Base-by-base conservation (phyloP, 805 yeast species). In the Sugiyamaella floridensis region DNA sequence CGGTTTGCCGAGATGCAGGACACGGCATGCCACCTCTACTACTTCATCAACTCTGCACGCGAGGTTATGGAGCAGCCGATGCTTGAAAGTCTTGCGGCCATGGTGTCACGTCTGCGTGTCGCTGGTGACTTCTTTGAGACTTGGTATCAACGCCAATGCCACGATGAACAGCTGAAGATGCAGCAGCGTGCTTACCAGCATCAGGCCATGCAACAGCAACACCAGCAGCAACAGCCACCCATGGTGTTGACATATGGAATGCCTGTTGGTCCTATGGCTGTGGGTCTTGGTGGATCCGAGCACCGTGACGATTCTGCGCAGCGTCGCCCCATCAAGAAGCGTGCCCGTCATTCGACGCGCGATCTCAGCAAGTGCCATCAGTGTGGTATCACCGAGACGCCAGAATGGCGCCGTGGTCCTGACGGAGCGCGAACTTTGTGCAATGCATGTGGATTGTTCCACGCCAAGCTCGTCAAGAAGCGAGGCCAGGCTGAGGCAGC, bases 371-470 rank as follows among this genome's bases (percentile, higher is more conserved):
- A 52, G 26, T 75, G 79, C 58, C 73, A 71, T 43, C 75, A 77
- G 54, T 82, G 86, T 60, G 75, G 74, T n/a, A 72, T 76, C 4
- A 67, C 63, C 7, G 79, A 78, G 45, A 85, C 95, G 0, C 93
- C 93, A 0, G 93, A 86, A 66, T 86, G 95, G 95, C 71, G 95
- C 51, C 76, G 84, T 45, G 93, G 93, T 0, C 93, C 95, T 1
- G 77, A 78, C 50, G 95, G 93, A 2, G 79, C 81, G 12, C 71
- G 89, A 41, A 83, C 89, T 0, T 68, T 86, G 48, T 86, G 95
- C 68, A 87, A 86, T 65, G 93, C 93, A 0, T 86, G 95, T 66
- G 95, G 95, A 0, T 68, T 86, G 42, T 83, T 76, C 63, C 86
- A 81, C 64, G 84, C 86, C 44, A 86, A 86, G 62, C 69, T 85